A percentile compares a stretch with the other conserved stretches of the same genome.
These are phyloP conservation scores for Coemansia sp. DNA, from an alignment of 192 early-diverging fungal species.

Conservation along the genomic window DNA sequence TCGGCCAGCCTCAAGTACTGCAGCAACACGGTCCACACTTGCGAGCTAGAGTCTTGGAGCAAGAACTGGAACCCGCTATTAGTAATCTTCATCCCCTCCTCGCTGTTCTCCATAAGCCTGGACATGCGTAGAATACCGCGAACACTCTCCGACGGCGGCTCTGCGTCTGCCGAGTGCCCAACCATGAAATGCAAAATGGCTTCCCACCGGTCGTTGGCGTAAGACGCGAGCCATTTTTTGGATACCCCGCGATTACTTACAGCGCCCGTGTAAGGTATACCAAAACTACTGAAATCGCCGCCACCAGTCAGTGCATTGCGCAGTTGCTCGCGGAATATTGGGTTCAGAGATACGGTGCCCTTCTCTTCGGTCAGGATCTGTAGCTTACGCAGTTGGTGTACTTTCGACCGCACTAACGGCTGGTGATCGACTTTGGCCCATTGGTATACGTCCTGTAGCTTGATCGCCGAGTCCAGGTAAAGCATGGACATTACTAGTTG, in stretches of 20 bases:
- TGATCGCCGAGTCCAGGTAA: constrained; percentile 69
- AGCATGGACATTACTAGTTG: constrained; percentile 91
- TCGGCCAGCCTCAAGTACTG: constrained; percentile 90
- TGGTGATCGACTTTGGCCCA: constrained; percentile 60
- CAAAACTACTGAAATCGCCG: constrained; percentile 87
- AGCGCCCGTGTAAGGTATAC: constrained; percentile 64
- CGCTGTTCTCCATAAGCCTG: constrained; percentile 67
- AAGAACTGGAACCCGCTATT: constrained; percentile 98
- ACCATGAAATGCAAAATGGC: constrained; percentile 93
- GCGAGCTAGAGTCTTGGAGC: constrained; percentile 89
- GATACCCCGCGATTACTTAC: constrained; percentile 72
- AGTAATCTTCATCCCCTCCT: constrained; percentile 71
- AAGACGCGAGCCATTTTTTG: constrained; percentile 73
- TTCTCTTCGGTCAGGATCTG: constrained; percentile 67
- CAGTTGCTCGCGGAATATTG: constrained; percentile 70
- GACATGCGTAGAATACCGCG: constrained; percentile 75
- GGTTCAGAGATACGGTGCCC: constrained; percentile 62
- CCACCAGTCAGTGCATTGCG: constrained; percentile 76
- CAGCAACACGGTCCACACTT: constrained; percentile 95
- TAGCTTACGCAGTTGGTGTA: constrained; percentile 73
- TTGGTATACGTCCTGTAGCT: constrained; percentile 63
- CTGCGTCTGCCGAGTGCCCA: constrained; percentile 68
- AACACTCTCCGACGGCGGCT: constrained; percentile 71
- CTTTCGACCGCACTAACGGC: constrained; percentile 66
- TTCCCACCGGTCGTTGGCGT: constrained; percentile 89